Evolutionary conservation across 2,329 filamentous ascomycete species (phyloP), one percentile per base, ranked within the genome.

Genomic region (Trichoderma lentiforme): DNA sequence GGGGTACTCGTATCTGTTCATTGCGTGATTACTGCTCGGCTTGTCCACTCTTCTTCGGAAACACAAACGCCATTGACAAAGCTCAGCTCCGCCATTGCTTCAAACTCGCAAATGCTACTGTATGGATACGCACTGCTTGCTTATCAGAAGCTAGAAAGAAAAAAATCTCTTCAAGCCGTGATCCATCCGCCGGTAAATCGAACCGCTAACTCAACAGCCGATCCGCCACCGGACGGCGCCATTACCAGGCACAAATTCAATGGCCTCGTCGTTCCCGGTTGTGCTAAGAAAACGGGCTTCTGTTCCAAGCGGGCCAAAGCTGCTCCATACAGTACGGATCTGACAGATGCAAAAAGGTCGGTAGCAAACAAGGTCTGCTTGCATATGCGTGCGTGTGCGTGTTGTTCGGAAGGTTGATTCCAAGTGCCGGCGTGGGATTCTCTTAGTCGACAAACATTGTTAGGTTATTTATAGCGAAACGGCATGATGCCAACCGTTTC

Each of bases 181-280:
- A 66, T 56, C 30, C 65, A 69, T 67, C 47, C 34, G 18, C 24
- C 56, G 26, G 28, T 30, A 21, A 18, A 53, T 65, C 39, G 32
- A 39, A 65, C 62, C 39, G 62, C 63, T 30, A 36, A 53, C 63
- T 26, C 28, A 34, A 39, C 30, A 34, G 30, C 47, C 47, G n/a
- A 24, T 21, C 56, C 53, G 24, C 66, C 65, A 26, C 34, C 14
- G 7, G 34, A 47, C 53, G 57, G 56, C 66, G 36, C 57, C 21
- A 24, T 43, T 43, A 4, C 53, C 66, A 61, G 66, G 66, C 66
- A 69, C 66, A 69, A 69, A 69, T 56, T 53, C 66, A 69, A 61
- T 61, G 14, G 56, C 66, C 63, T 66, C 66, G 28, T 21, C 65
- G 24, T 34, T 60, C 36, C 56, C 53, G 34, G 24, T 24, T 68